Percentiles rank a stretch among this genome's conserved stretches.
Conservation (phyloP, 2,329 filamentous ascomycete genomes). For the Lithohypha guttulata region DNA sequence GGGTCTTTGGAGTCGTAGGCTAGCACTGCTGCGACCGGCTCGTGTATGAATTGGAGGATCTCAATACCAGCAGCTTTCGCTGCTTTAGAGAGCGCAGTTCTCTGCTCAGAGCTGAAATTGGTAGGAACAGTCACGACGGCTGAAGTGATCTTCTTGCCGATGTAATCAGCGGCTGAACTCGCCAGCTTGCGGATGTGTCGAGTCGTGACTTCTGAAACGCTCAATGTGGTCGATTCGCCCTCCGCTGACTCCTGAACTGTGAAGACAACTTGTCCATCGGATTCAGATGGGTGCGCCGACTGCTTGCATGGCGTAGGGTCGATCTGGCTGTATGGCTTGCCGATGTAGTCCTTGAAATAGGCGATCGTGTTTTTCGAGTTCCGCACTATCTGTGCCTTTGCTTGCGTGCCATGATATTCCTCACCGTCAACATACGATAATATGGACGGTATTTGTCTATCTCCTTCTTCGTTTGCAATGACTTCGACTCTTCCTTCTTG, state of each 20-base stretch:
- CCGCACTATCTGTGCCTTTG: slow-evolving; percentile 84
- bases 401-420: slow-evolving; percentile 92
- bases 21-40: slow-evolving; percentile 78
- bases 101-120: slow-evolving; percentile 82
- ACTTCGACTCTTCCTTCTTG: slow-evolving; percentile 88
- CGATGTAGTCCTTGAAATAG: slow-evolving; percentile 92
- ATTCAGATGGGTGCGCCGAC: slow-evolving; percentile 76
- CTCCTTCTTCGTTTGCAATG: slow-evolving; percentile 98
- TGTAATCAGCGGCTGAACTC: slow-evolving; percentile 76
- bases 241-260: slow-evolving; percentile 64
- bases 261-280: slow-evolving; percentile 64
- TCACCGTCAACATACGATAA: slow-evolving; percentile 93
- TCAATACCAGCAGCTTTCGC: slow-evolving; percentile 74
- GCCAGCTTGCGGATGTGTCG: slow-evolving; percentile 75
- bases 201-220: slow-evolving; percentile 70
- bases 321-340: slow-evolving; percentile 91
- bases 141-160: slow-evolving; percentile 88
- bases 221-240: slow-evolving; percentile 56
- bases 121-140: slow-evolving; percentile 90
- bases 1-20: slow-evolving; percentile 84
- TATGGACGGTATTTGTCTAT: slow-evolving; percentile 91
- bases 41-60: slow-evolving; percentile 82
- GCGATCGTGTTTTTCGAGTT: slow-evolving; percentile 89
- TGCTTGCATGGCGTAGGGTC: slow-evolving; percentile 91
- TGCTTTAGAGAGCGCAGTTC: slow-evolving; percentile 64